These are phyloP conservation scores for Candida freyschussii DNA, from an alignment of 1,139 yeast genomes.

Conservation along the genomic window DNA sequence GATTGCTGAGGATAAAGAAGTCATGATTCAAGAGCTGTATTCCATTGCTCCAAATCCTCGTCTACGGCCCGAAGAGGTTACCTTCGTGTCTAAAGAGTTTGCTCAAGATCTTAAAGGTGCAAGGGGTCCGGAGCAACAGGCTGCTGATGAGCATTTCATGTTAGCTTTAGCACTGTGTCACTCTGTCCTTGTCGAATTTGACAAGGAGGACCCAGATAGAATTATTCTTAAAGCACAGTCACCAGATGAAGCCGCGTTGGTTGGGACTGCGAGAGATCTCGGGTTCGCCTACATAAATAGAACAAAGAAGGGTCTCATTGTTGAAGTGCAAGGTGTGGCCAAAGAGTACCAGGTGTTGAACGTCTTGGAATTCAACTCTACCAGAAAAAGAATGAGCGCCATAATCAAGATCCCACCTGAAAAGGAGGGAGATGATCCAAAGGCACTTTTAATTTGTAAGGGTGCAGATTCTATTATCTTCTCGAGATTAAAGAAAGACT, in stretches of 20 bases:
- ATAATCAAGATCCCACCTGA: slow-evolving; percentile 52
- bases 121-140: slow-evolving; percentile 53
- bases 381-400: slow-evolving; percentile 94
- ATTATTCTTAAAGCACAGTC: slow-evolving; percentile 84
- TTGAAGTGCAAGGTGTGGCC: slow-evolving; percentile 71
- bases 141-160: slow-evolving; percentile 76
- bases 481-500: slow-evolving; percentile 52
- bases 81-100: slow-evolving; percentile 73
- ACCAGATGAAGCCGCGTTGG: slow-evolving; percentile 97
- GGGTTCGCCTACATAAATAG: slow-evolving; percentile 81
- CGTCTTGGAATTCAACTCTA: slow-evolving; percentile 77
- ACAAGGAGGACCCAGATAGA: slow-evolving; percentile 51
- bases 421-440: slow-evolving; percentile 32
- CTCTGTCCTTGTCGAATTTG: slow-evolving; percentile 80
- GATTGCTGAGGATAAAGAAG: slow-evolving; percentile 58
- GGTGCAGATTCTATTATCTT: slow-evolving; percentile 95
- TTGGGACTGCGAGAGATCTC: slow-evolving; percentile 86
- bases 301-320: slow-evolving; percentile 62
- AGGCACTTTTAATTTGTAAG: slow-evolving; percentile 65
- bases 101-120: slow-evolving; percentile 49
- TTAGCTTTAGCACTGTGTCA: slow-evolving; percentile 86
- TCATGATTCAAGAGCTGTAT: slow-evolving; percentile 58
- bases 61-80: slow-evolving; percentile 54
- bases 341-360: slow-evolving; percentile 72
- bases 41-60: slow-evolving; percentile 48